Percentiles rank a stretch among this genome's conserved stretches.
phyloP scores from a whole-genome alignment of 805 yeast genomes.

The Kuraishia capsulata region DNA sequence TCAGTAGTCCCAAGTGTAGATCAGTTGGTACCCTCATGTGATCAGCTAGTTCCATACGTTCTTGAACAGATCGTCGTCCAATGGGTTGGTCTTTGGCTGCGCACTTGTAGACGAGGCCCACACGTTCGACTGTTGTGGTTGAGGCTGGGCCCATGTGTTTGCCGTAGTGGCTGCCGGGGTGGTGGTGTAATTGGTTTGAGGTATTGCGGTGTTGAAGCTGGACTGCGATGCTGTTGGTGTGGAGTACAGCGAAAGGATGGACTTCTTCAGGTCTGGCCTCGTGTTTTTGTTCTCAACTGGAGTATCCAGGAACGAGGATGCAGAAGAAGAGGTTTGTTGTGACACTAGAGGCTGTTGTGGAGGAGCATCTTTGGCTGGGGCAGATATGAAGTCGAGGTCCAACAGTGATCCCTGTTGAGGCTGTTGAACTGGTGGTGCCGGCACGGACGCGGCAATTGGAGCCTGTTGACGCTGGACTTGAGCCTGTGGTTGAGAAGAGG shows the following conservation, averaged over 20 bases:
- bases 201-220: slow-evolving; percentile 14
- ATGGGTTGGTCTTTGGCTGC: slow-evolving; percentile 7
- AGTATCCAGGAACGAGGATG: slow-evolving; percentile 4
- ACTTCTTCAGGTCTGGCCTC: slow-evolving; percentile 85
- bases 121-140: slow-evolving; percentile 5
- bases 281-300: slow-evolving; percentile 11
- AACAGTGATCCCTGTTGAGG: slow-evolving; percentile 8
- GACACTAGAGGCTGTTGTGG: not conserved
- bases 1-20: too few relatives aligned
- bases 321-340: not conserved
- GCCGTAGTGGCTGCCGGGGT: slow-evolving; percentile 6
- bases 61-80: slow-evolving; percentile 60
- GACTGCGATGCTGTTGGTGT: slow-evolving; percentile 35
- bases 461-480: too few relatives aligned
- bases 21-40: too few relatives aligned
- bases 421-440: slow-evolving; percentile 1
- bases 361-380: slow-evolving; percentile 7
- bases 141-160: slow-evolving; percentile 6
- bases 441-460: not conserved
- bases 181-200: slow-evolving; percentile 27
- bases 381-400: slow-evolving; percentile 19
- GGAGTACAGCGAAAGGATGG: slow-evolving; percentile 82
- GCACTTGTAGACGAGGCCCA: too few relatives aligned
- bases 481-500: not conserved
- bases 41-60: slow-evolving; percentile 48